phyloP scores from a whole-genome alignment of 2,329 filamentous ascomycete genomes.

The Microcyclosporella mali region DNA sequence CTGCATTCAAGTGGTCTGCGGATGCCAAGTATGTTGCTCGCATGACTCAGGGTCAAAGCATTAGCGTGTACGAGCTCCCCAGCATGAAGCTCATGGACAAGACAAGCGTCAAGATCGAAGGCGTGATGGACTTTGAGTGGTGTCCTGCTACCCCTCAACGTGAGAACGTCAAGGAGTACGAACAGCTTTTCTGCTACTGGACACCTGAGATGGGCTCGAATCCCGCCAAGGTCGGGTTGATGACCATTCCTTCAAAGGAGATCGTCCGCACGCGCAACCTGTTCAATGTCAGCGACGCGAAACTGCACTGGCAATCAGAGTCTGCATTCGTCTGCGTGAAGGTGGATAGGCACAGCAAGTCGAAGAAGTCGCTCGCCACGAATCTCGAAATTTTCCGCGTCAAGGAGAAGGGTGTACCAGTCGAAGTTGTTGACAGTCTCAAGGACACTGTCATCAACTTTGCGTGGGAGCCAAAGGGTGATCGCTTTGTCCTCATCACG shows the following conservation, averaged over 20 bases:
- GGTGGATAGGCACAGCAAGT: slow-evolving; percentile 97
- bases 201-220: slow-evolving; percentile 97
- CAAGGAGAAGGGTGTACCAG: slow-evolving; percentile 93
- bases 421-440: slow-evolving; percentile 94
- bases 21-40: slow-evolving; percentile 96
- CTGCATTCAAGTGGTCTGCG: slow-evolving; percentile 98
- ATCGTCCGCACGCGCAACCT: slow-evolving; percentile 90
- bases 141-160: slow-evolving; percentile 75
- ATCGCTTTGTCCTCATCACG: slow-evolving; percentile 94
- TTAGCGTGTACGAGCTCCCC: slow-evolving; percentile 85
- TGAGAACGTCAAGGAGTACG: slow-evolving; percentile 82
- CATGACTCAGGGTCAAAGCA: slow-evolving; percentile 78
- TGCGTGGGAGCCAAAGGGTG: slow-evolving; percentile 97
- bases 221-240: slow-evolving; percentile 91
- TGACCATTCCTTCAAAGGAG: slow-evolving; percentile 93
- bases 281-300: slow-evolving; percentile 95
- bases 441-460: slow-evolving; percentile 99
- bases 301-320: slow-evolving; percentile 98
- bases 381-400: slow-evolving; percentile 98
- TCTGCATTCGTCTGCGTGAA: slow-evolving; percentile 93
- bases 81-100: slow-evolving; percentile 87
- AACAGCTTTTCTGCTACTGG: slow-evolving; percentile 98
- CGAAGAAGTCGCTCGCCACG: slow-evolving; percentile 94
- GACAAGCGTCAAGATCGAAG: slow-evolving; percentile 90
- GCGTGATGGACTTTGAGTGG: slow-evolving; percentile 97